Percentiles rank a stretch among this genome's conserved stretches.
phyloP scores from a whole-genome alignment of 805 yeast species.

The Priceomyces castillae region DNA sequence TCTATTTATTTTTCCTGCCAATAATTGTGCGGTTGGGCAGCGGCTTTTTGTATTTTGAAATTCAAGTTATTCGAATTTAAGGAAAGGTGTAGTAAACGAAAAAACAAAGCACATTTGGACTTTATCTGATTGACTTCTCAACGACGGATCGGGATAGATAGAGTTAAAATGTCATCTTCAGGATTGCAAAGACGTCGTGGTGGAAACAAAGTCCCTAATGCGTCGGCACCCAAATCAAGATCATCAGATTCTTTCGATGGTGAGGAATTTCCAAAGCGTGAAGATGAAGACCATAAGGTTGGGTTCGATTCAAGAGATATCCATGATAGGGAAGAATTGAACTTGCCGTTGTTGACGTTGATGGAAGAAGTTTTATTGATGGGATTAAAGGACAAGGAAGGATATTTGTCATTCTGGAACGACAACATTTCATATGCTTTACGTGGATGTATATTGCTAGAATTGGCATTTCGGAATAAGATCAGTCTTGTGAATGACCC shows the following conservation, averaged over 20 bases:
- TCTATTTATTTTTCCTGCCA: not conserved
- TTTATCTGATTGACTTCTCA: not conserved
- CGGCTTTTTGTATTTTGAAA: not conserved
- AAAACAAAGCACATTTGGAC: no score
- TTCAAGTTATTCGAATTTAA: not conserved
- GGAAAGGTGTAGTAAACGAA: not conserved
- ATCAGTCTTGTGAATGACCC: conserved; percentile 90
- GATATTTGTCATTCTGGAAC: conserved; percentile 96
- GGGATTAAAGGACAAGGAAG: conserved; percentile 95
- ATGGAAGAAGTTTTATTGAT: conserved; percentile 95
- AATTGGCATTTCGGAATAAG: conserved; percentile 86
- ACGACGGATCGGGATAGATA: not conserved
- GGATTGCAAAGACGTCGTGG: conserved; percentile 80
- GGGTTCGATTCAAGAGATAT: conserved; percentile 80
- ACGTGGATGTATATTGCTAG: conserved; percentile 90
- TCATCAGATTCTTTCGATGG: conserved; percentile 25
- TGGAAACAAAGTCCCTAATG: conserved; percentile 21
- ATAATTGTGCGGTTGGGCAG: not conserved
- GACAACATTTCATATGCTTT: conserved; percentile 95
- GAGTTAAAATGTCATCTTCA: conserved; percentile 33
- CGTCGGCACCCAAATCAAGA: conserved; percentile 15
- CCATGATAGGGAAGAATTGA: conserved; percentile 36
- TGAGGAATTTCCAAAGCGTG: conserved; percentile 18
- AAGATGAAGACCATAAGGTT: conserved; percentile 51
- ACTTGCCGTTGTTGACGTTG: conserved; percentile 73